A percentile compares a stretch with the other conserved stretches of the same genome.
Conservation (phyloP, 2,329 filamentous ascomycete genomes). For the Lasiodiplodia theobromae region DNA sequence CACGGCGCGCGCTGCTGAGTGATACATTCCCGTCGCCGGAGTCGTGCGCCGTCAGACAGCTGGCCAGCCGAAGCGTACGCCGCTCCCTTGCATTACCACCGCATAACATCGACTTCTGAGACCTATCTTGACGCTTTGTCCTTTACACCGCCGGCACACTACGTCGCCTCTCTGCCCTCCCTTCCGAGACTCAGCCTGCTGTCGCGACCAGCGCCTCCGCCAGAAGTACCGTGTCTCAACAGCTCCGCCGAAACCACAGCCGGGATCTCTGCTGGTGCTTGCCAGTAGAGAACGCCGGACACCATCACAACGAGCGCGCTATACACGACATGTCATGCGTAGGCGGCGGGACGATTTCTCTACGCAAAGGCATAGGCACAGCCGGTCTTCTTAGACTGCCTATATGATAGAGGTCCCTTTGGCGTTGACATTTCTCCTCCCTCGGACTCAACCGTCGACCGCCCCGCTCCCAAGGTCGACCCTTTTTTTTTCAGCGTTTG, state of each 20-base stretch:
- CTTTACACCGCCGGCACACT: conserved; percentile 20
- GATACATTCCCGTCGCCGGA: conserved; percentile 28
- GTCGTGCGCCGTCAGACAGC: conserved; percentile 29
- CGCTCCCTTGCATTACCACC: conserved; percentile 29
- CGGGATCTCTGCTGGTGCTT: conserved; percentile 28
- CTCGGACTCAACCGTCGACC: conserved; percentile 3
- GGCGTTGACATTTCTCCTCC: conserved; percentile 31
- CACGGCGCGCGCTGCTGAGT: conserved; percentile 25
- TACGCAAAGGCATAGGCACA: conserved; percentile 54
- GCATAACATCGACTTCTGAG: conserved; percentile 28
- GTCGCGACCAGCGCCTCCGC: conserved; percentile 2
- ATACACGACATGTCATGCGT: conserved; percentile 48
- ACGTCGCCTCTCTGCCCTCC: background rate
- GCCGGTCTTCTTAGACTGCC: conserved; percentile 48
- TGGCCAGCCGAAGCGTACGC: background rate
- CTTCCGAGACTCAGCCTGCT: background rate
- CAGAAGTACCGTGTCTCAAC: conserved; percentile 13
- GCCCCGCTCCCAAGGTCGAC: conserved; percentile 10
- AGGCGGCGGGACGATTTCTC: conserved; percentile 46
- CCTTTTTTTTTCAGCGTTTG: conserved; percentile 15
- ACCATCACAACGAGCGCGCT: conserved; percentile 16
- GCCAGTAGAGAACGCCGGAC: conserved; percentile 26
- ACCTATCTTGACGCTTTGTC: conserved; percentile 29
- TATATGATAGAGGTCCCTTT: conserved; percentile 31
- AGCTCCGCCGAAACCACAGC: conserved; percentile 10